These are phyloP conservation scores for Hanseniaspora uvarum DNA, from an alignment of 1,139 yeast species.

Conservation along the genomic window DNA sequence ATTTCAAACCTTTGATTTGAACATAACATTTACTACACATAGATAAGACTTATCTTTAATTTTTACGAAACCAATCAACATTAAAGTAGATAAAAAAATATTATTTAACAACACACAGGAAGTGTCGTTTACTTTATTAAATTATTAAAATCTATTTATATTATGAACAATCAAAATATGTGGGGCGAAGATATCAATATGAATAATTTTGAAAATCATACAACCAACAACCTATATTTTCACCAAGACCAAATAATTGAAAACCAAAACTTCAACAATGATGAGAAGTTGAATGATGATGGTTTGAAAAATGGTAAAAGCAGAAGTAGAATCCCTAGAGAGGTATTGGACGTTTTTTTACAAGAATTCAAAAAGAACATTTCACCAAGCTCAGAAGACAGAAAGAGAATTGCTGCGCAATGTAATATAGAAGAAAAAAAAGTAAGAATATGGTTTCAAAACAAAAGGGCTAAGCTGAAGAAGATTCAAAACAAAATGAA, in stretches of 20 bases:
- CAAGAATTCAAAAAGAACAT: slow-evolving; percentile 64
- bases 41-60: not conserved
- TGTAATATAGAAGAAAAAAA: slow-evolving; percentile 88
- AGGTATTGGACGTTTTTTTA: slow-evolving; percentile 58
- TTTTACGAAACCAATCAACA: not conserved
- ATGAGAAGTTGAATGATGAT: not conserved
- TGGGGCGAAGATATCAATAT: not conserved
- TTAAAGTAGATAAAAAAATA: not conserved
- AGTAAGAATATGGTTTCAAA: slow-evolving; percentile 92
- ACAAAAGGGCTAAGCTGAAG: slow-evolving; percentile 72
- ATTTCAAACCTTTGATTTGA: not conserved
- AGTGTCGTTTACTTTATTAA: not conserved
- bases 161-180: not conserved
- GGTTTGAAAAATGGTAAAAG: slow-evolving; percentile 22
- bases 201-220: not conserved
- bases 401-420: slow-evolving; percentile 60
- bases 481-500: slow-evolving; percentile 36
- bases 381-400: slow-evolving; percentile 54
- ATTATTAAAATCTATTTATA: too few species aligned
- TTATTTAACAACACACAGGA: not conserved
- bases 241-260: not conserved
- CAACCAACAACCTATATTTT: not conserved
- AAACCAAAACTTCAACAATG: not conserved
- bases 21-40: not conserved
- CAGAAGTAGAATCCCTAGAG: slow-evolving; percentile 69